phyloP scores from a whole-genome alignment of 352 stramenopile genomes.

The Globisporangium solare region DNA sequence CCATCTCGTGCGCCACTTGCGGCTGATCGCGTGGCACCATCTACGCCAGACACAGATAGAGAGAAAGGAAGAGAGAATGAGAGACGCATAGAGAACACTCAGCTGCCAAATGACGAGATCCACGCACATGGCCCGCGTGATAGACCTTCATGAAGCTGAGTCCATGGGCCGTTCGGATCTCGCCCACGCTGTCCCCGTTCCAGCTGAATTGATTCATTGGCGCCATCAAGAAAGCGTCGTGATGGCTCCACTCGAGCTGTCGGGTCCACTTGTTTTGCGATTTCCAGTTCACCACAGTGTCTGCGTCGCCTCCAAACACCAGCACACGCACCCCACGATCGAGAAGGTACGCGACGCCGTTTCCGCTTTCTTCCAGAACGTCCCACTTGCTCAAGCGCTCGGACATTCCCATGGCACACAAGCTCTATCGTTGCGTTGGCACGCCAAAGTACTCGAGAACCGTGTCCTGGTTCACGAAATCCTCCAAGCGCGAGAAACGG shows the following conservation, averaged over 20 bases:
- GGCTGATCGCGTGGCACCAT: conserved; percentile 81
- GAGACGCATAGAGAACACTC: neutral
- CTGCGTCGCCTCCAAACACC: conserved; percentile 63
- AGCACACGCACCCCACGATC: conserved; percentile 62
- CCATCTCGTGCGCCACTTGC: conserved; percentile 32
- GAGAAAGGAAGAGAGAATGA: neutral
- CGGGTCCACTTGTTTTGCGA: conserved; percentile 64
- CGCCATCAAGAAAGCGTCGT: conserved; percentile 24
- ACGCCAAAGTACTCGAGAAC: conserved; percentile 47
- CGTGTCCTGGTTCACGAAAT: conserved; percentile 44
- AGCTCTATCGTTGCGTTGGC: conserved; percentile 25
- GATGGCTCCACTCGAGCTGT: conserved; percentile 37
- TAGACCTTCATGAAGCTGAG: conserved; percentile 69
- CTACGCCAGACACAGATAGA: conserved; percentile 19
- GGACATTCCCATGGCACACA: conserved; percentile 36
- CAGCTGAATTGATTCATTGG: conserved; percentile 16
- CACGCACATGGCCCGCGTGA: conserved; percentile 63
- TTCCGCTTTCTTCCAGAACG: conserved; percentile 51
- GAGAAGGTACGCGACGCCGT: conserved; percentile 41
- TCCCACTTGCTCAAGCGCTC: conserved; percentile 25
- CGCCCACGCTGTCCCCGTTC: conserved; percentile 25
- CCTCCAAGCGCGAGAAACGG: conserved; percentile 48
- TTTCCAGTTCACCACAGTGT: conserved; percentile 69
- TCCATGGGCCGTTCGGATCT: conserved; percentile 36
- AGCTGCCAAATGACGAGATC: too few species aligned